A percentile compares a stretch with the other conserved stretches of the same genome.
Evolutionary conservation across 257 asterid species (phyloP).

Genomic region (Solanum sparsipilum): DNA sequence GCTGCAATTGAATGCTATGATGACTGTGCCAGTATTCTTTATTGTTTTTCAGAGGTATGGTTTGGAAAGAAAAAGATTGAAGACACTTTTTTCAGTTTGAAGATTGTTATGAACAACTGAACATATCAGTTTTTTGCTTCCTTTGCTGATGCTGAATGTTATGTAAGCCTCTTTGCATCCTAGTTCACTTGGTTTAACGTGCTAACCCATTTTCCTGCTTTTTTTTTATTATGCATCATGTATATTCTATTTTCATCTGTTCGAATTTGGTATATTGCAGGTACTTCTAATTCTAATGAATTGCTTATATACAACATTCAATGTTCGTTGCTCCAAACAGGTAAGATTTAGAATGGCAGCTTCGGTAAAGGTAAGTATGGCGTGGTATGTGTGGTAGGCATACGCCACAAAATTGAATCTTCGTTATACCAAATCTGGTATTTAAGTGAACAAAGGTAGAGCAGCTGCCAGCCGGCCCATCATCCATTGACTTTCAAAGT

Average conservation of each 20-base stretch:
- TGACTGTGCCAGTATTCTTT: background rate
- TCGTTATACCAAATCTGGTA: background rate
- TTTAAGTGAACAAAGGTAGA: background rate
- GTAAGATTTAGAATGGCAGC: background rate
- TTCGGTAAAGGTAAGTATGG: background rate
- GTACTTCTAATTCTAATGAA: background rate
- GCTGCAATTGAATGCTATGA: background rate
- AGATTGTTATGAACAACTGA: background rate
- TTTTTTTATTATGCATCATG: background rate
- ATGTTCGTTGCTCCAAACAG: background rate
- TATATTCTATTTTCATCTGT: background rate
- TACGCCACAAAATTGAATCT: background rate
- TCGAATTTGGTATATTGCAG: background rate
- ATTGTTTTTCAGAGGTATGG: background rate
- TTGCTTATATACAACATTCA: background rate
- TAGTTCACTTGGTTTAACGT: background rate
- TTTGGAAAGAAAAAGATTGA: background rate
- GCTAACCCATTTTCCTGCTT: background rate
- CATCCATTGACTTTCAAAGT: background rate
- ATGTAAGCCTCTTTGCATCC: background rate
- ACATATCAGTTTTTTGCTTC: background rate
- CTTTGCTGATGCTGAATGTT: background rate
- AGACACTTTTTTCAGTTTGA: background rate
- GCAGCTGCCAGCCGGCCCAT: background rate
- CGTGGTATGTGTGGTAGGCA: background rate